Evolutionary conservation across 208 protist genomes (phyloP), one percentile per base, ranked within the genome.

Genomic region (Leishmania turanica): DNA sequence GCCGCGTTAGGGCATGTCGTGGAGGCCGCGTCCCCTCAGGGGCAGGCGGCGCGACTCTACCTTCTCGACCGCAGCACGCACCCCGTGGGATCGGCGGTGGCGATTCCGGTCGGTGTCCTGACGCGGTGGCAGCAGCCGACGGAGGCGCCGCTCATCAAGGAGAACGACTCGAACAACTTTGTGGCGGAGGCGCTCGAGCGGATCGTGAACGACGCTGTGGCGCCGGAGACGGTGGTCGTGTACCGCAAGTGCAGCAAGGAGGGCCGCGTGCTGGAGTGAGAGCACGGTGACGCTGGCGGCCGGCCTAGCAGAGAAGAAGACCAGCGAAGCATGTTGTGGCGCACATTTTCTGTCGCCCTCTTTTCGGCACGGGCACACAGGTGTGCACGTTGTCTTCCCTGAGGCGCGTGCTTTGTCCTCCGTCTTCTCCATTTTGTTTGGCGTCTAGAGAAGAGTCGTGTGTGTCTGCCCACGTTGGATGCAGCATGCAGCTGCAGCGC

Each of bases 21-120:
- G n/a, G 83, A 83, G 47, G 65, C 93, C 6, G 75, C 93, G 31
- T 85, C 89, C 11, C 89, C 92, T 7, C 82, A 83, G 2, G 90
- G 89, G 53, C 92, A 96, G 85, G 90, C 92, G 2, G 74, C 77
- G 8, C 86, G 86, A 56, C 86, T 94, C 34, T 94, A 82, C 82
- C 66, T 86, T 66, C 82, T 94, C 34, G 79, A 92, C 76, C 85
- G 88, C 34, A 40, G 47, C 3, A 73, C 76, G 5, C 85, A 90
- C 56, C 84, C 89, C 2, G 86, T 93, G 37, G 92, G 92, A 9
- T 93, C 84, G 27, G 74, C 80, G 0, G 74, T 94, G 45, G 90
- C 82, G 54, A 69, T 94, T 17, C 89, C 89, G 15, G 80, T 54
- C 1, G 78, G 68, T n/a, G 79, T 84, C 47, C 64, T 87, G 21